Base-by-base conservation (phyloP, 2,329 filamentous ascomycete genomes). In the Colletotrichum siamense region DNA sequence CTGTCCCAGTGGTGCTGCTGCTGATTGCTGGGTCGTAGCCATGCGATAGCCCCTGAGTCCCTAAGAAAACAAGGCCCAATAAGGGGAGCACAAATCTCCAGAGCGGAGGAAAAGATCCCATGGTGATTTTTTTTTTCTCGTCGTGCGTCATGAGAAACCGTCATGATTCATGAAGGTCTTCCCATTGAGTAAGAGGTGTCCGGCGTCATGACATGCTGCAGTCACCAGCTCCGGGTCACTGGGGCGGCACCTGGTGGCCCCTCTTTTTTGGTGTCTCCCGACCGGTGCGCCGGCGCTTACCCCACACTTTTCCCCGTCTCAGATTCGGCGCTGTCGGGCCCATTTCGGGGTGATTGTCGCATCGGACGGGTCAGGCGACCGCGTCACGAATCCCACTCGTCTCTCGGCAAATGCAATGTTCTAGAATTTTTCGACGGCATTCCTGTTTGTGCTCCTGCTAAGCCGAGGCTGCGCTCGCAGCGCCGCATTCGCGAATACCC, bases 161-260 rank as follows among this genome's bases (percentile, higher is more conserved):
- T 36, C 69, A 68, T 76, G 69, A 68, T 64, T 69, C 70, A 44
- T 10, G 26, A 7, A 57, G 57, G 16, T 7, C 16, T n/a, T 15
- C 39, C 22, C 16, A 32, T 57, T 26, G 63, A 28, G n/a, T 12
- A 26, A 59, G n/a, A 34, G 34, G 59, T 15, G 16, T 61, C 26
- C n/a, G 15, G 34, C 24, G n/a, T n/a, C 34, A 73, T 63, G 69
- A 64, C 55, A 22, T 52, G 64, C 36, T 24, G 62, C 12, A 36
- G 73, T 76, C 73, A 73, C 69, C 73, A 73, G 73, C 64, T 55
- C 57, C 57, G 55, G 44, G 59, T 73, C 73, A 76, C 73, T 73
- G 44, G 73, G 70, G 63, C 73, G 73, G 73, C 69, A 49, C 24
- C 22, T 73, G 69, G 44, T 73, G 63, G 73, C 22, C 73, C 57